phyloP scores from a whole-genome alignment of 371 early-diverging fungal species.

The Funneliformis caledonium region DNA sequence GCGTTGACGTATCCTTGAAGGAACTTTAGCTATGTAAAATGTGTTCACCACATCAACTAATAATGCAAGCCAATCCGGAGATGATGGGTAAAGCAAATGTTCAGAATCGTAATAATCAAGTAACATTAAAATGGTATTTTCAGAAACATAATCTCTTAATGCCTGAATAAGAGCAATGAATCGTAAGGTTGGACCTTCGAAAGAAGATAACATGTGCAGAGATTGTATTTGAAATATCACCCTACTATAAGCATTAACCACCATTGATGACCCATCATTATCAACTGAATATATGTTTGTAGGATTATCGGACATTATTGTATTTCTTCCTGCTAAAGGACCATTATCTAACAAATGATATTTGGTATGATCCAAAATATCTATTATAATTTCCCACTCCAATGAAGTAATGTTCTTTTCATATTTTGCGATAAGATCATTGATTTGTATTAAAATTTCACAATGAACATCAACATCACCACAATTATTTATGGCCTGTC shows the following conservation, averaged over 20 bases:
- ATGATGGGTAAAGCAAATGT: conserved; percentile 67
- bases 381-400: conserved; percentile 53
- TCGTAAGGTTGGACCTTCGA: conserved; percentile 53
- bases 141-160: conserved; percentile 60
- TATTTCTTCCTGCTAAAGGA: conserved; percentile 3
- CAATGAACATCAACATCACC: conserved; percentile 45
- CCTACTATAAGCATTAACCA: conserved; percentile 16
- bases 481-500: conserved; percentile 43
- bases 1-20: conserved; percentile 53
- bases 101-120: conserved; percentile 65
- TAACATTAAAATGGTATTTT: conserved; percentile 59
- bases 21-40: conserved; percentile 56
- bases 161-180: conserved; percentile 63
- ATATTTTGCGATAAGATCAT: conserved; percentile 42
- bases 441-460: conserved; percentile 49
- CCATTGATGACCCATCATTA: neutral
- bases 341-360: conserved; percentile 42
- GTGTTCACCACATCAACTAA: conserved; percentile 59
- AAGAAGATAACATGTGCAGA: conserved; percentile 41
- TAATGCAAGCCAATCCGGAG: conserved; percentile 63
- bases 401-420: conserved; percentile 43
- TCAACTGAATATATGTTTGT: neutral
- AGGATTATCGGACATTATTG: conserved; percentile 37
- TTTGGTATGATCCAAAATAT: conserved; percentile 48
- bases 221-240: conserved; percentile 40